Base-by-base conservation (phyloP, 441 rosid species). In the Dalechampia spathulata region DNA sequence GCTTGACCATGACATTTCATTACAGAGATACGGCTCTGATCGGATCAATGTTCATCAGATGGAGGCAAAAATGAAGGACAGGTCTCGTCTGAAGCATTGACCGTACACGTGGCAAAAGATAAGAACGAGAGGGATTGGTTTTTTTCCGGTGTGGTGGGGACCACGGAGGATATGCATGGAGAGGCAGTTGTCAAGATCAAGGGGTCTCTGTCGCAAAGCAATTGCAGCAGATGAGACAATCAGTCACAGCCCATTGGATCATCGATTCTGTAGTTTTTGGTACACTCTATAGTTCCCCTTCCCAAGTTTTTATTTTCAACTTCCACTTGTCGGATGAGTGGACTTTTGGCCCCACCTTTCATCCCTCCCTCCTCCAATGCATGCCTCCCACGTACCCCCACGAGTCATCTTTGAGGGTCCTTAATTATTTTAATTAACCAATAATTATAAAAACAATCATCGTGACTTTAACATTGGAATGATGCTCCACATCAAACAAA, bases 31-130 rank as follows among this genome's bases (percentile, higher is more conserved):
- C 46, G 43, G 41, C 56, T 41, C 32, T 61, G 52, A 27, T 61
- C 46, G 45, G 20, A 23, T 46, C 21, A 55, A 48, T 17, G 39
- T 55, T 17, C 32, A 51, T 40, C 58, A 28, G 43, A 23, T 46
- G 30, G 21, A 36, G 53, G 40, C 19, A 41, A 45, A 15, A 10
- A n/a, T n/a, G n/a, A n/a, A n/a, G n/a, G 49, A 45, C 44, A 49
- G 13, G 43, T 43, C 39, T 17, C 6, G 16, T 45, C 4, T 28
- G 13, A 17, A 41, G 55, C 22, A 3, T 23, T 23, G 12, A 16
- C 69, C 76, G 71, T 70, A 70, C 80, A 53, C 73, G 75, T 73
- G 78, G 73, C 69, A 41, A 1, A 15, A 1, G 1, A 28, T 32
- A 28, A 43, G 69, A 70, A 45, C 9, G 38, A 11, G 72, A 72